phyloP scores from a whole-genome alignment of 164 flowering plant genomes.

The Cinnamomum chago region DNA sequence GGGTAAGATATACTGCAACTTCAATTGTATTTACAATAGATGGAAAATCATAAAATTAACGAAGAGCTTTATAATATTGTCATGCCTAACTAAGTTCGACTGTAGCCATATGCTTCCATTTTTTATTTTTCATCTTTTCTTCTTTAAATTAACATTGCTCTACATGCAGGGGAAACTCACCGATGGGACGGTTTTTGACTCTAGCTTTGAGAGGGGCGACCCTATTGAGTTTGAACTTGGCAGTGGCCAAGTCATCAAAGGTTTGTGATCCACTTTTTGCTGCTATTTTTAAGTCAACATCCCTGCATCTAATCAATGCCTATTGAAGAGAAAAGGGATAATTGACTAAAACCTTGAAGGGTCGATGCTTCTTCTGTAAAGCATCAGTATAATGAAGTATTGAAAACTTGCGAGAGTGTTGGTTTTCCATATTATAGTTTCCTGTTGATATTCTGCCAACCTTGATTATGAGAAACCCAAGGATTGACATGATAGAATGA shows the following conservation, averaged over 20 bases:
- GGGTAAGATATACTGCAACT: conserved; percentile 40
- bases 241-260: conserved; percentile 91
- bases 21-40: conserved; percentile 3
- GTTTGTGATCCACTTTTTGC: conserved; percentile 27
- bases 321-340: too few species aligned
- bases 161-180: conserved; percentile 87
- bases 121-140: background rate
- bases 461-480: too few species aligned
- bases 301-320: too few species aligned
- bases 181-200: conserved; percentile 98
- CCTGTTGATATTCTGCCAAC: too few species aligned
- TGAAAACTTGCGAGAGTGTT: too few species aligned
- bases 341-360: too few species aligned
- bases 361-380: too few species aligned
- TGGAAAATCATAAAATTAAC: background rate
- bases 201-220: conserved; percentile 94
- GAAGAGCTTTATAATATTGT: background rate
- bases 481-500: too few species aligned
- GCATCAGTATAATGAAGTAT: too few species aligned
- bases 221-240: conserved; percentile 98
- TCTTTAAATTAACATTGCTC: background rate
- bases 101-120: background rate
- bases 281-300: too few species aligned
- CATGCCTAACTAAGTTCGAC: background rate
- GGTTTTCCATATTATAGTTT: too few species aligned